Percentiles rank a stretch among this genome's conserved stretches.
Evolutionary conservation across 2,329 filamentous ascomycete genomes (phyloP).

Genomic region (Aspergillus brunneoviolaceus): DNA sequence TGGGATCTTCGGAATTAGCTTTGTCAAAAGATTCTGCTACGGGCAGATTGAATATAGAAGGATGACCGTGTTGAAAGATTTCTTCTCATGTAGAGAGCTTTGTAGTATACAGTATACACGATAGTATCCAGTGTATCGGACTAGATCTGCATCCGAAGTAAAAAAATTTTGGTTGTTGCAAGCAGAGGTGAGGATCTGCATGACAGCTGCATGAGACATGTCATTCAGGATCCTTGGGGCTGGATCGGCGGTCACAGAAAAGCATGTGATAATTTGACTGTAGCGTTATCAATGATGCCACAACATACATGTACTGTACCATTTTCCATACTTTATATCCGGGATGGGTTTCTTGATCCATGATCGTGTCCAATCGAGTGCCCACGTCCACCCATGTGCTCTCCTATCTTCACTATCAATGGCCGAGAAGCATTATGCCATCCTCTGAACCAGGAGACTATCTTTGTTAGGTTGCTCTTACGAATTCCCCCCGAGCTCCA

Average conservation of each 20-base stretch:
- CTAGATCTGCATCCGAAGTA: neutral
- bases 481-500: no score
- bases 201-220: constrained; percentile 6
- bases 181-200: neutral
- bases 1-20: neutral
- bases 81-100: no score
- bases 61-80: no score
- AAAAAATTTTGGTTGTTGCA: neutral
- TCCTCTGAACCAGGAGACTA: no score
- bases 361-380: neutral
- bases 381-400: neutral
- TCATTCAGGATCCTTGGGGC: neutral
- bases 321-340: no score
- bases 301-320: no score
- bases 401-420: neutral
- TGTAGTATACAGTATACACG: no score
- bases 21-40: neutral
- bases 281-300: no score
- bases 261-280: neutral
- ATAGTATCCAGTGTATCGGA: no score
- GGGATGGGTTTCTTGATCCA: neutral
- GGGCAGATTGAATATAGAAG: neutral
- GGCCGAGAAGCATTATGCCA: no score
- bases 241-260: neutral
- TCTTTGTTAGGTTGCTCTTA: no score